Evolutionary conservation across 352 stramenopile genomes (phyloP).

Genomic region (Pythium biforme): DNA sequence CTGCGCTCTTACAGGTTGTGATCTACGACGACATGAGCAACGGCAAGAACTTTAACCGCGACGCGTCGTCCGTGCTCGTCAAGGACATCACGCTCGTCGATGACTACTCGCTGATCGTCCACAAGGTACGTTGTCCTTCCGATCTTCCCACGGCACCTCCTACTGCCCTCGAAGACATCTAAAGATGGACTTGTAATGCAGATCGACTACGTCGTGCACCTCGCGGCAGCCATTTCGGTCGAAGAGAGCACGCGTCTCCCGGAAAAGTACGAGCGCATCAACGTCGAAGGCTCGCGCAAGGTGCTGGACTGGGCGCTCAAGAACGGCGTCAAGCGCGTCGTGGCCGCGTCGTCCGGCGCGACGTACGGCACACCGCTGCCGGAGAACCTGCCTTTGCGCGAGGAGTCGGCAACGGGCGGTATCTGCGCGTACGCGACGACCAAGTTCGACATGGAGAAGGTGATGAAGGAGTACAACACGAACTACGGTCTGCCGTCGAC

Average conservation of each 20-base stretch:
- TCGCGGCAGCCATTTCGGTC: constrained; percentile 82
- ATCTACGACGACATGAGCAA: constrained; percentile 90
- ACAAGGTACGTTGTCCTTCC: constrained; percentile 67
- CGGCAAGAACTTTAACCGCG: constrained; percentile 83
- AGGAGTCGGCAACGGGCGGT: constrained; percentile 71
- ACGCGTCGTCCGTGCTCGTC: constrained; percentile 63
- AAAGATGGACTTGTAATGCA: constrained; percentile 15
- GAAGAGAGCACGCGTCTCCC: constrained; percentile 83
- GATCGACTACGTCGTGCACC: constrained; percentile 83
- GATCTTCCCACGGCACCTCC: too few relatives aligned
- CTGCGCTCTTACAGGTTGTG: too few relatives aligned
- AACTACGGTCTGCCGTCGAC: constrained; percentile 72
- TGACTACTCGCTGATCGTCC: constrained; percentile 78
- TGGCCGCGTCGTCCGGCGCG: constrained; percentile 73
- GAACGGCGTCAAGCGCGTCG: constrained; percentile 76
- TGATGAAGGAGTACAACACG: constrained; percentile 73
- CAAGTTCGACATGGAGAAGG: constrained; percentile 83
- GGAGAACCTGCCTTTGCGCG: constrained; percentile 67
- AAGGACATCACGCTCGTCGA: constrained; percentile 83
- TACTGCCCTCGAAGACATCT: too few relatives aligned
- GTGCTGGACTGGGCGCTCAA: constrained; percentile 76
- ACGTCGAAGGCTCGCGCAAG: constrained; percentile 79
- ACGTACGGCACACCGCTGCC: constrained; percentile 68
- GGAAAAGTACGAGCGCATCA: constrained; percentile 86
- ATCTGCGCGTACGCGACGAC: constrained; percentile 82